Conservation (phyloP, 164 flowering plant species). For the Houttuynia cordata region DNA sequence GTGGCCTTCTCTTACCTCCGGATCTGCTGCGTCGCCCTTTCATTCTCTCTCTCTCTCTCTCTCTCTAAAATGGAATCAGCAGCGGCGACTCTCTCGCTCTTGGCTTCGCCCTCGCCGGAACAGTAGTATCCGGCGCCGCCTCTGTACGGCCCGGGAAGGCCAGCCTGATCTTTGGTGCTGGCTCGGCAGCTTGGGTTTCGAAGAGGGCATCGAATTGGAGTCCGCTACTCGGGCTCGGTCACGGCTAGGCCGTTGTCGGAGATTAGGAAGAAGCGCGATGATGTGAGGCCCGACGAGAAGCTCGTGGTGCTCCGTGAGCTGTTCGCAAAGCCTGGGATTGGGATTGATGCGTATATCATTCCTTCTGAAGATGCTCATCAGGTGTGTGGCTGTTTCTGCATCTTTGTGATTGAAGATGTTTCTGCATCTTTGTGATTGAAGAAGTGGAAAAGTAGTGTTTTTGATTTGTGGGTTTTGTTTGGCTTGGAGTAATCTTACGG, state of each 20-base stretch:
- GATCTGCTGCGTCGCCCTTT: too few species aligned
- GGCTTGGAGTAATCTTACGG: background rate
- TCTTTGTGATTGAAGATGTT: background rate
- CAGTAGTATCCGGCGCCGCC: too few species aligned
- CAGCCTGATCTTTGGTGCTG: too few species aligned
- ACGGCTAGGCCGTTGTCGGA: slow-evolving; percentile 70
- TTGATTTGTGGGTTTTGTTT: background rate
- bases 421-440: background rate
- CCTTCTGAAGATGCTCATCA: slow-evolving; percentile 99
- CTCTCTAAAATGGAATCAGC: background rate
- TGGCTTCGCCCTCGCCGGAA: too few species aligned
- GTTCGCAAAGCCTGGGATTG: slow-evolving; percentile 61
- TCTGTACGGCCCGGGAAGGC: too few species aligned
- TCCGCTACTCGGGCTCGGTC: slow-evolving; percentile 32
- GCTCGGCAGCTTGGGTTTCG: background rate
- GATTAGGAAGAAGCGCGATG: slow-evolving; percentile 22
- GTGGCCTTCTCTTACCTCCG: too few species aligned
- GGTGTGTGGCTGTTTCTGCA: slow-evolving; percentile 27
- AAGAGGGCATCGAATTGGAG: slow-evolving; percentile 3
- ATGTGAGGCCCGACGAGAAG: slow-evolving; percentile 45
- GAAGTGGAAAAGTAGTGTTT: too few species aligned
- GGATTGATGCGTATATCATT: slow-evolving; percentile 79
- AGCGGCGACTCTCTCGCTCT: background rate
- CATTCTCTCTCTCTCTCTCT: background rate
- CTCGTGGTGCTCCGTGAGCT: slow-evolving; percentile 60